Evolutionary conservation across 2,329 filamentous ascomycete species (phyloP).

Genomic region (Trichoderma lentiforme): DNA sequence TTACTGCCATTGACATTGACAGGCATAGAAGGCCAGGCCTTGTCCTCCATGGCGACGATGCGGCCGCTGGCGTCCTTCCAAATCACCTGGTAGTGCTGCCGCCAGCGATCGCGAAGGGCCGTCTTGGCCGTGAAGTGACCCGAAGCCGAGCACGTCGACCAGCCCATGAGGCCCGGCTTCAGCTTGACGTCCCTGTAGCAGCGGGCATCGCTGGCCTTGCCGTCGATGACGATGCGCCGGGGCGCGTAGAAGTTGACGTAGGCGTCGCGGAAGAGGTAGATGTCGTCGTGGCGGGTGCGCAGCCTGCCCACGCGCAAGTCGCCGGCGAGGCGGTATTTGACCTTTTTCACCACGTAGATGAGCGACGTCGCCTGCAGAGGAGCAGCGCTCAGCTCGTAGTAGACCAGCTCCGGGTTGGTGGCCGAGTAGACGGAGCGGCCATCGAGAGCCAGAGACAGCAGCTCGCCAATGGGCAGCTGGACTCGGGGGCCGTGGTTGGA

Average conservation of each 20-base stretch:
- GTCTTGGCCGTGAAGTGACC: slow-evolving; percentile 5
- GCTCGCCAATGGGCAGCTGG: slow-evolving; percentile 10
- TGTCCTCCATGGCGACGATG: slow-evolving; percentile 14
- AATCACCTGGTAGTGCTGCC: slow-evolving; percentile 9
- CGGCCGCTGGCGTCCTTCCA: slow-evolving; percentile 12
- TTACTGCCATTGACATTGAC: neutral
- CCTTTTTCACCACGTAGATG: slow-evolving; percentile 13
- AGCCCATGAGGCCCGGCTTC: slow-evolving; percentile 3
- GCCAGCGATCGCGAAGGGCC: slow-evolving; percentile 6
- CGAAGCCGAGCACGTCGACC: slow-evolving; percentile 5
- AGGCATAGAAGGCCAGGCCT: neutral
- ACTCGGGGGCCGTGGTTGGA: slow-evolving; percentile 8
- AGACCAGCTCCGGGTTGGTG: slow-evolving; percentile 11
- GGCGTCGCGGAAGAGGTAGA: slow-evolving; percentile 11
- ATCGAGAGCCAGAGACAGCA: neutral
- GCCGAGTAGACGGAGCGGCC: slow-evolving; percentile 6
- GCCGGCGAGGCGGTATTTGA: slow-evolving; percentile 5
- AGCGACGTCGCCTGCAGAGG: slow-evolving; percentile 3
- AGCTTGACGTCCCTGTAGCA: slow-evolving; percentile 12
- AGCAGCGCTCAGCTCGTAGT: slow-evolving; percentile 10
- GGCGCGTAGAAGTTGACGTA: slow-evolving; percentile 14
- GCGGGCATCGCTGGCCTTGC: slow-evolving; percentile 5
- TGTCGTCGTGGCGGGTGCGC: slow-evolving; percentile 6
- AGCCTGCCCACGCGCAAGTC: neutral
- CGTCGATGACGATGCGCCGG: slow-evolving; percentile 13